Evolutionary conservation across 78 protist genomes (phyloP).

Genomic region (Trichosphaerium sp.): DNA sequence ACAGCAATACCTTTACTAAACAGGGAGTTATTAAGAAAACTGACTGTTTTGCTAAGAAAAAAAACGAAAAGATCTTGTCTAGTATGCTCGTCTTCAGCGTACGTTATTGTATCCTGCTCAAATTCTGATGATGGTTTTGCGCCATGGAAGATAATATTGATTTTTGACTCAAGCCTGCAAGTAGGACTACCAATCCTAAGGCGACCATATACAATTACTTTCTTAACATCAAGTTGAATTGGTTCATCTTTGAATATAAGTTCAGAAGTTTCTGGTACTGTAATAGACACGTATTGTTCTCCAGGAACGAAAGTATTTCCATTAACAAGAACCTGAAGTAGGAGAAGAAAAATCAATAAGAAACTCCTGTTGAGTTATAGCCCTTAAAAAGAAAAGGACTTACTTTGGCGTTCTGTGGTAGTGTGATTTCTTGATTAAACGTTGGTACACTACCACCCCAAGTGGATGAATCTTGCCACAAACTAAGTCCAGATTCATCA

Average conservation of each 20-base stretch:
- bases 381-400: too few relatives aligned
- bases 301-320: neutral
- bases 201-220: constrained; percentile 17
- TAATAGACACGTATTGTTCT: constrained; percentile 5
- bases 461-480: constrained; percentile 45
- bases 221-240: constrained; percentile 7
- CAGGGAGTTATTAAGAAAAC: too few relatives aligned
- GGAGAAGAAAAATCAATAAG: constrained; percentile 3
- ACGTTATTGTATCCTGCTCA: neutral
- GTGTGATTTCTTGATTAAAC: neutral
- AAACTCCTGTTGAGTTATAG: too few relatives aligned
- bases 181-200: constrained; percentile 13
- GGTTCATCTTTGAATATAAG: constrained; percentile 12
- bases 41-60: too few relatives aligned
- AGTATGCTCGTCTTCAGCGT: too few relatives aligned
- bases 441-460: constrained; percentile 37
- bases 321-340: neutral
- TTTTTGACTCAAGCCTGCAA: constrained; percentile 8
- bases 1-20: constrained; percentile 48
- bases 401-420: constrained; percentile 17
- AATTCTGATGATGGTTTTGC: neutral
- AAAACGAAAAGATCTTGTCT: too few relatives aligned
- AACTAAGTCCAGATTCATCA: neutral
- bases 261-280: constrained; percentile 2
- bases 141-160: constrained; percentile 19